Base-by-base conservation (phyloP, 345 rosid species). In the Physaria fendleri region DNA sequence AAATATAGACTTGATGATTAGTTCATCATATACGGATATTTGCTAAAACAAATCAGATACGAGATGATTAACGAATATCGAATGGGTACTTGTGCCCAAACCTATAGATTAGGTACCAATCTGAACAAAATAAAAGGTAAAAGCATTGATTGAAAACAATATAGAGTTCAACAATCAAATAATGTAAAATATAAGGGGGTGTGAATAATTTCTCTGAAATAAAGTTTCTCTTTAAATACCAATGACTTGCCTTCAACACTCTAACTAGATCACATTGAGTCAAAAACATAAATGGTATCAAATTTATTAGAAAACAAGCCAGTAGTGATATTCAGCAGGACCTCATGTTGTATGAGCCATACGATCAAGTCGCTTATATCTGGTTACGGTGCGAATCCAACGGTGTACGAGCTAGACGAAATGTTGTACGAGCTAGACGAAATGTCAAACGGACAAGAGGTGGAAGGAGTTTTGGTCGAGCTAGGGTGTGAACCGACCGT, bases 281-380 rank as follows among this genome's bases (percentile, higher is more conserved):
- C 2, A 15, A 23, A n/a, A n/a, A n/a, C 8, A 63, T 43, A 47
- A n/a, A 84, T 85, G 93, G 93, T 84, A 50, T 72, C 74, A 51
- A 60, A 75, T 46, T 12, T 85, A 78, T 79, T 91, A 47, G 74
- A 56, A 27, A 91, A 81, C 41, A 82, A 71, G 63, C 84, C 98
- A 1, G 85, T 79, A 69, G 96, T 91, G 81, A 82, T 91, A 52
- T 91, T 69, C 52, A 87, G 91, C 78, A 79, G 47, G 79, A 85
- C 59, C 62, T 60, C 74, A 1, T 85, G 94, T 17, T 76, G 80
- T 78, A 87, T 83, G 83, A 75, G 92, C 75, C 85, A 81, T 34
- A 23, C 75, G 10, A 71, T 70, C 64, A 70, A 70, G 52, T 70
- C 74, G 8, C 69, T 70, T 5, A 70, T 70, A 25, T 70, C 69